Conservation (phyloP, 129 eudicot genomes). For the Escallonia rubra region DNA sequence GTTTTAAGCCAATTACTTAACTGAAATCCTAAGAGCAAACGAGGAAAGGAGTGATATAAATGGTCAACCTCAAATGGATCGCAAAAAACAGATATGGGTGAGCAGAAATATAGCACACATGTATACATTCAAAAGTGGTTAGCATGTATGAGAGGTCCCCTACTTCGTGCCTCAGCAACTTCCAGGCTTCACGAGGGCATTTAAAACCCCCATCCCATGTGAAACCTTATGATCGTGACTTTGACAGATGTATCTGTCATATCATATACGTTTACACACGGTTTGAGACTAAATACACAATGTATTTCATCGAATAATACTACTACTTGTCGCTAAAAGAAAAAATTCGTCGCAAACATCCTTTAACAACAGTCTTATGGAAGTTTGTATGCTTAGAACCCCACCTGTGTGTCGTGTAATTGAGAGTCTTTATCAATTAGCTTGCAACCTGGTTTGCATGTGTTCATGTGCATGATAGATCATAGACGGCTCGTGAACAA, state of each 20-base stretch:
- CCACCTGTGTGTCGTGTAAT: not conserved
- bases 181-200: slow-evolving; percentile 8
- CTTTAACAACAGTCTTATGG: no score
- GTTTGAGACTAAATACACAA: not conserved
- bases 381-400: not conserved
- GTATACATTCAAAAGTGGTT: not conserved
- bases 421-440: not conserved
- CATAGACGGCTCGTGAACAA: not conserved
- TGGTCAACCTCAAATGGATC: no score
- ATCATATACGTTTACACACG: not conserved
- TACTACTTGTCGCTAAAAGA: not conserved
- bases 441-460: not conserved
- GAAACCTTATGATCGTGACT: not conserved
- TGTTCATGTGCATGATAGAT: not conserved
- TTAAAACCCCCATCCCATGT: slow-evolving; percentile 15
- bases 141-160: slow-evolving; percentile 4
- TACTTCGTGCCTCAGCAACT: slow-evolving; percentile 2
- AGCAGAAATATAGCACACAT: not conserved
- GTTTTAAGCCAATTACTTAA: no score
- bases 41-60: no score
- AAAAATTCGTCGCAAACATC: not conserved
- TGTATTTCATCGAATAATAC: no score
- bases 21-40: no score
- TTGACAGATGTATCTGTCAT: not conserved
- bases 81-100: no score